These are phyloP conservation scores for Tetraselmis striata DNA, from an alignment of 139 green algal species.

Conservation along the genomic window DNA sequence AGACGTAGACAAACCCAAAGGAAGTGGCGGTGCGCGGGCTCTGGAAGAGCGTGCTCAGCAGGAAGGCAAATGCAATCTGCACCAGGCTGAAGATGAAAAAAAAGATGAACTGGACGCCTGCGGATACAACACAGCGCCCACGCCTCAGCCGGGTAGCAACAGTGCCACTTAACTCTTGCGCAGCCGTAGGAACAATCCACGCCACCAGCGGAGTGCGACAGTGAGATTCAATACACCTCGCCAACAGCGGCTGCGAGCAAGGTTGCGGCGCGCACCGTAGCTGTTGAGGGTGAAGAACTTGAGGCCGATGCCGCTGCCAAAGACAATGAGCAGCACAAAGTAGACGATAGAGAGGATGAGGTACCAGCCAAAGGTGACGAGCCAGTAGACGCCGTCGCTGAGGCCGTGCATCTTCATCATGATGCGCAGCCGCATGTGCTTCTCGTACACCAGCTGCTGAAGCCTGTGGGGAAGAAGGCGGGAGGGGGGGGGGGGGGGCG, in stretches of 20 bases:
- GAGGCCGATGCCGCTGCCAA: slow-evolving; percentile 59
- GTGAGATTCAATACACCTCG: no score
- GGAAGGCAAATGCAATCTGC: slow-evolving; percentile 77
- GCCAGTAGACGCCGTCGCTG: slow-evolving; percentile 48
- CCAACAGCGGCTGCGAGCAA: no score
- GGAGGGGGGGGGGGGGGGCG: neutral
- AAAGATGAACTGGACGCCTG: slow-evolving; percentile 65
- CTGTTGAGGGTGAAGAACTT: slow-evolving; percentile 74
- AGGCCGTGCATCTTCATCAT: slow-evolving; percentile 98
- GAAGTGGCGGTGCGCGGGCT: slow-evolving; percentile 53
- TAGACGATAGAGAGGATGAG: slow-evolving; percentile 68
- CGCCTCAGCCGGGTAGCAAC: neutral
- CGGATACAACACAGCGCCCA: neutral
- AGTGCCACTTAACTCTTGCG: neutral
- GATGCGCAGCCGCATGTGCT: slow-evolving; percentile 74
- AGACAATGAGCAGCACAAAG: slow-evolving; percentile 70
- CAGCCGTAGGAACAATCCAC: slow-evolving; percentile 23
- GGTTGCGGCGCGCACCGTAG: slow-evolving; percentile 33
- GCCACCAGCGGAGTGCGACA: no score
- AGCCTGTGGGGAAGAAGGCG: slow-evolving; percentile 17
- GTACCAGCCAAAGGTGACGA: slow-evolving; percentile 75
- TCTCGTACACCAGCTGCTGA: slow-evolving; percentile 61
- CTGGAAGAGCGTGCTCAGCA: slow-evolving; percentile 67
- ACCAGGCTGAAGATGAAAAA: slow-evolving; percentile 82
- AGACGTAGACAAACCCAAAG: slow-evolving; percentile 71